Base-by-base conservation (phyloP, 129 eudicot species). In the Pseudognaphalium luteoalbum region DNA sequence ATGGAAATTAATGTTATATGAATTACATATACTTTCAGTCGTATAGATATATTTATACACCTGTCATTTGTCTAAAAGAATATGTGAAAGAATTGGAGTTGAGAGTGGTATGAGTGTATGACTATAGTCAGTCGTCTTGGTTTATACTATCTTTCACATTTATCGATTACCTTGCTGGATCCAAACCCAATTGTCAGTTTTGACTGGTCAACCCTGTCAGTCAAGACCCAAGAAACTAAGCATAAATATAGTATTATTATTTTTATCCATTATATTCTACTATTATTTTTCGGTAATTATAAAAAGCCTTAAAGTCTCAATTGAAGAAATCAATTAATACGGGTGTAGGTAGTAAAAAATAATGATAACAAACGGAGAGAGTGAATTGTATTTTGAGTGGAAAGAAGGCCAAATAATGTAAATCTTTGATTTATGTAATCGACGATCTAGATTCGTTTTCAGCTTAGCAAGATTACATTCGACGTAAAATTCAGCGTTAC, bases 171-270 rank as follows among this genome's bases (percentile, higher is more conserved):
- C 64, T 74, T 57, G 83, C 80, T 80, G 83, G 83, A 80, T 80
- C 75, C 80, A 80, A 80, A 80, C 80, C 80, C 80, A 80, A 73
- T 57, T 80, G 83, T 80, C 83, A 80, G 83, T 80, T 80, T 80
- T 80, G 83, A 80, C 83, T 59, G 80, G 83, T 80, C 83, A 80
- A 44, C 59, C 54, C 42, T 80, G 83, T 41, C 83, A 80, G 76
- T 67, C 79, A 72, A 67, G 73, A 70, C 75, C 73, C 73, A 82
- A 71, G 83, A 70, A 79, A 70, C 72, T 82, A 66, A 76, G 76
- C 71, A 33, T 57, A 34, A 35, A 75, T 69, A 30, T 34, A 41
- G 32, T 68, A 16, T 61, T 63, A 70, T 39, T 25, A 25, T 25
- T 25, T 25, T 41, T 70, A 9, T 28, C 22, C 51, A 15, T 62